Percentiles rank a stretch among this genome's conserved stretches.
Evolutionary conservation across 2,329 filamentous ascomycete species (phyloP).

Genomic region (Sclerotinia sclerotiorum): DNA sequence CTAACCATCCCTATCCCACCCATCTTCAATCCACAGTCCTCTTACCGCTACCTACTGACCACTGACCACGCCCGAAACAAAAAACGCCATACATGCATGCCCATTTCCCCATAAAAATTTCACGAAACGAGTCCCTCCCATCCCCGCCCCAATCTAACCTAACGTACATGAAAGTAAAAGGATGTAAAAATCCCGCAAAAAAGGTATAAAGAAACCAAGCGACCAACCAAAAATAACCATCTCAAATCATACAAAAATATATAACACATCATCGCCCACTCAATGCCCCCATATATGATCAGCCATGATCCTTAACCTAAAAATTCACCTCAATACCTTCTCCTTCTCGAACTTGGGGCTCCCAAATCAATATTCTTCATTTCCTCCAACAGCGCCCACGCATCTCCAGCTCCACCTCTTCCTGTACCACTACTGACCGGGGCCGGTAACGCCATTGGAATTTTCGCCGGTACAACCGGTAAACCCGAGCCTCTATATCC

Average conservation of each 20-base stretch:
- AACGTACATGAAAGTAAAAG: background rate
- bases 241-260: constrained; percentile 15
- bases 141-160: background rate
- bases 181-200: background rate
- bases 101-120: background rate
- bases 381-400: constrained; percentile 67
- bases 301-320: too few relatives aligned
- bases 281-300: background rate
- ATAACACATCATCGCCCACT: background rate
- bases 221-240: constrained; percentile 3
- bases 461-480: constrained; percentile 68
- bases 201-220: constrained; percentile 4
- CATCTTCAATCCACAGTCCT: background rate
- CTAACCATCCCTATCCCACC: background rate
- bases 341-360: constrained; percentile 48
- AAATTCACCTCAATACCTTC: constrained; percentile 17
- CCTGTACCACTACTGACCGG: constrained; percentile 24
- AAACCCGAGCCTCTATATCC: constrained; percentile 40
- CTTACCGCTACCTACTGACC: background rate
- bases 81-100: background rate
- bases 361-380: constrained; percentile 68
- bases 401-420: constrained; percentile 34
- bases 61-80: background rate
- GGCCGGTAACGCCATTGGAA: constrained; percentile 49
- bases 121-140: background rate